These are phyloP conservation scores for Ophiostoma ulmi DNA, from an alignment of 2,329 filamentous ascomycete species.

Conservation along the genomic window DNA sequence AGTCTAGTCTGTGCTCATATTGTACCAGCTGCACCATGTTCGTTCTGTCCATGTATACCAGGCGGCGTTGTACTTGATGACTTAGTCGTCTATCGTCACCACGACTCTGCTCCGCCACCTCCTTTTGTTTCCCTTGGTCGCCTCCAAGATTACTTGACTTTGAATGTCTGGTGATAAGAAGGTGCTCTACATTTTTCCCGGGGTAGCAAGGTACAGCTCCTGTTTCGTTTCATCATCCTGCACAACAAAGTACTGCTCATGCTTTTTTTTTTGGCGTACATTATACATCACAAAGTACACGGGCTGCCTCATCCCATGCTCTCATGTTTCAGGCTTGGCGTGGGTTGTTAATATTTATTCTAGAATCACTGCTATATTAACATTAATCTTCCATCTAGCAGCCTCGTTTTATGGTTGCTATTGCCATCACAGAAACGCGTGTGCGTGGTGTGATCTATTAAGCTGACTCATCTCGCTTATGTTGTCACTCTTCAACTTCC, in stretches of 20 bases:
- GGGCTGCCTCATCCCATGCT: conserved; percentile 8
- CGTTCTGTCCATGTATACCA: not conserved
- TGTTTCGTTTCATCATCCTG: not conserved
- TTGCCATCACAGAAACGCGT: not conserved
- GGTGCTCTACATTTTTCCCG: not conserved
- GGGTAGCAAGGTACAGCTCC: not conserved
- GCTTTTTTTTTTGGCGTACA: not conserved
- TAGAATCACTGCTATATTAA: not conserved
- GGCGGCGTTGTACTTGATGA: not conserved
- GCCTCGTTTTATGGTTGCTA: not conserved
- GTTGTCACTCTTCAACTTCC: not conserved
- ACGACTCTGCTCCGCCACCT: not conserved
- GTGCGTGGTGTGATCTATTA: not conserved
- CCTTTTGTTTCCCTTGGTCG: not conserved
- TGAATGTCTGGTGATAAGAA: not conserved
- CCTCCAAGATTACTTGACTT: not conserved
- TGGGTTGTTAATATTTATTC: not conserved
- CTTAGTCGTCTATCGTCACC: not conserved
- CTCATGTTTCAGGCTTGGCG: conserved; percentile 1
- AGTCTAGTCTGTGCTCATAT: not conserved
- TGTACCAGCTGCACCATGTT: not conserved
- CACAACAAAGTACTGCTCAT: not conserved
- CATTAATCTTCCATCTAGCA: not conserved
- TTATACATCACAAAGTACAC: not conserved
- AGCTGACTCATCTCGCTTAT: not conserved